Percentiles rank a stretch among this genome's conserved stretches.
Conservation (phyloP, 257 asterid genomes). For the Mitragyna speciosa region DNA sequence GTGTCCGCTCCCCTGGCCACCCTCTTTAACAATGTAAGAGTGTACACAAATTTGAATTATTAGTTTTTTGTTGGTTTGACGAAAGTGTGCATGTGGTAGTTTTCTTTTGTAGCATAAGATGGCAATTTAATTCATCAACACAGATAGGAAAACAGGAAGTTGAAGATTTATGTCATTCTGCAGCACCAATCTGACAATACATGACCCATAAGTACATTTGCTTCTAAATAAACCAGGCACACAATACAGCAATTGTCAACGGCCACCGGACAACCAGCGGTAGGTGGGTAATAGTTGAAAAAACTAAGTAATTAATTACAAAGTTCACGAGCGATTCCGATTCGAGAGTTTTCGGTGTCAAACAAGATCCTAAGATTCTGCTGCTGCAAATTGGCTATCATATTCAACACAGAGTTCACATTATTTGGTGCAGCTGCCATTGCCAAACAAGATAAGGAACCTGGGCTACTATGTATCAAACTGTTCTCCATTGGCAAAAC, state of each 20-base stretch:
- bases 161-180: background rate
- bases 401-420: slow-evolving; percentile 67
- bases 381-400: slow-evolving; percentile 89
- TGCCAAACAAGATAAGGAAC: slow-evolving; percentile 75
- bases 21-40: background rate
- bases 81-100: background rate
- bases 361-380: slow-evolving; percentile 81
- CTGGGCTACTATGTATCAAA: slow-evolving; percentile 79
- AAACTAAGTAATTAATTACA: slow-evolving; percentile 48
- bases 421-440: slow-evolving; percentile 78
- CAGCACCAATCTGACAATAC: background rate
- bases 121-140: background rate
- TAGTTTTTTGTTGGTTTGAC: background rate
- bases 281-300: background rate
- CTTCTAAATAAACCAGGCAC: background rate
- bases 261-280: background rate
- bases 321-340: slow-evolving; percentile 77
- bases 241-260: background rate
- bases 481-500: slow-evolving; percentile 72
- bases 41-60: background rate
- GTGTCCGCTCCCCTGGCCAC: no score
- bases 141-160: background rate
- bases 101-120: background rate
- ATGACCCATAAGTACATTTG: background rate
- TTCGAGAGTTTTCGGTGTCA: slow-evolving; percentile 60